A percentile compares a stretch with the other conserved stretches of the same genome.
These are phyloP conservation scores for Cladosporium sp. DNA, from an alignment of 2,329 filamentous ascomycete genomes.

Conservation along the genomic window DNA sequence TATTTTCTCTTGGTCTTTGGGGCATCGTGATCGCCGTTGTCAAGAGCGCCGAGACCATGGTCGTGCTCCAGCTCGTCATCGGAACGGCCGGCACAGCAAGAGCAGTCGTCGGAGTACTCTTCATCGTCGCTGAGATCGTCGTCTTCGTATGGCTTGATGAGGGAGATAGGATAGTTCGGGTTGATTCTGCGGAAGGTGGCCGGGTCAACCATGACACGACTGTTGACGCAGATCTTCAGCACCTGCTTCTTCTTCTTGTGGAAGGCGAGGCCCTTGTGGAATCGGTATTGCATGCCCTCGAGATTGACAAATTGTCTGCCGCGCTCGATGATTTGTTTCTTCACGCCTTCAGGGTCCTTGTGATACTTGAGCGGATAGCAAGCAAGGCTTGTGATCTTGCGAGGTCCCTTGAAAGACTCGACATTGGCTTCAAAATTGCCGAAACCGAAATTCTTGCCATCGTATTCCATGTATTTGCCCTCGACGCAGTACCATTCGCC, in stretches of 20 bases:
- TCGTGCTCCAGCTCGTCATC: not conserved
- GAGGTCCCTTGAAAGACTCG: constrained; percentile 72
- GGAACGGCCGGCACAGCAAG: constrained; percentile 38
- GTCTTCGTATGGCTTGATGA: constrained; percentile 70
- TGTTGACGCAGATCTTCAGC: constrained; percentile 80
- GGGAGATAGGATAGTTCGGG: constrained; percentile 78
- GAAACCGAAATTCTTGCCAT: constrained; percentile 81
- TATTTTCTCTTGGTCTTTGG: constrained; percentile 41
- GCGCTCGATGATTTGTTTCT: constrained; percentile 69
- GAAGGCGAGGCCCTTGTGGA: constrained; percentile 81
- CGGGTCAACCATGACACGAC: constrained; percentile 85
- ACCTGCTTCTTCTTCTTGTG: constrained; percentile 77
- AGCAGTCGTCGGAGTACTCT: constrained; percentile 44
- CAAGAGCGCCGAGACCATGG: constrained; percentile 34
- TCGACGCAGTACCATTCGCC: constrained; percentile 77
- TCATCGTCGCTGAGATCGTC: constrained; percentile 52
- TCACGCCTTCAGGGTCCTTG: constrained; percentile 66
- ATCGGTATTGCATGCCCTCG: constrained; percentile 80
- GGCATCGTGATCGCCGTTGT: constrained; percentile 44
- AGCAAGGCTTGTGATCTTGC: constrained; percentile 76
- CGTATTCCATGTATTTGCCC: constrained; percentile 79
- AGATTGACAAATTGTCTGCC: constrained; percentile 82
- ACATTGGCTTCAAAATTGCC: constrained; percentile 71
- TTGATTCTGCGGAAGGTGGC: constrained; percentile 80
- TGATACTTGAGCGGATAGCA: constrained; percentile 81